These are phyloP conservation scores for Ophiostoma montium DNA, from an alignment of 2,329 filamentous ascomycete genomes.

Conservation along the genomic window DNA sequence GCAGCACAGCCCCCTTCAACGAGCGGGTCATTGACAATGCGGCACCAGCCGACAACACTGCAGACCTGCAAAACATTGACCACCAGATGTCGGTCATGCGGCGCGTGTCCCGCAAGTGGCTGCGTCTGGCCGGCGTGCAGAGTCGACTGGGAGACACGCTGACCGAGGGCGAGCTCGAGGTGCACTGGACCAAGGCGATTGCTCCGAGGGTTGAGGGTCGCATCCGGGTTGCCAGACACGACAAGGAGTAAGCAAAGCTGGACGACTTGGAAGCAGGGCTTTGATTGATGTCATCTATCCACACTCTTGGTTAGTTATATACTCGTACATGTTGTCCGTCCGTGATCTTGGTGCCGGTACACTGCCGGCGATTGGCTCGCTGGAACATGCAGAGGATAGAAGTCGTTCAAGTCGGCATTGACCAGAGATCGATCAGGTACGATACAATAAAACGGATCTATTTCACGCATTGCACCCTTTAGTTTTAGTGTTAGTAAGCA, in stretches of 20 bases:
- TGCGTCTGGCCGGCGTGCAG: slow-evolving; percentile 49
- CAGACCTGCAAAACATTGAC: slow-evolving; percentile 32
- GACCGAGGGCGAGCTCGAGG: slow-evolving; percentile 42
- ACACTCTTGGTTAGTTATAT: no score
- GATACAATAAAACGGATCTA: no score
- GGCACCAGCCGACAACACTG: slow-evolving; percentile 23
- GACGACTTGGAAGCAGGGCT: no score
- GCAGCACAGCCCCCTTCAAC: slow-evolving; percentile 23
- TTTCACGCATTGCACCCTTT: no score
- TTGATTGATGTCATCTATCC: no score
- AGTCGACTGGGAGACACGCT: slow-evolving; percentile 38
- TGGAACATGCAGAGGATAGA: no score
- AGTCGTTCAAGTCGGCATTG: no score
- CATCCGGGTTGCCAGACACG: slow-evolving; percentile 37
- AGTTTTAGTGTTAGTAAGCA: no score
- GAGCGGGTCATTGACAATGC: slow-evolving; percentile 30
- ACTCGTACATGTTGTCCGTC: no score
- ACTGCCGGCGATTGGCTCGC: no score
- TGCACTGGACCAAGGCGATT: slow-evolving; percentile 70
- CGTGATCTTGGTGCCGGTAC: no score
- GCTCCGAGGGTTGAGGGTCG: slow-evolving; percentile 64
- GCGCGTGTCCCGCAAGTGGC: slow-evolving; percentile 61
- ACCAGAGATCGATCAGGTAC: no score
- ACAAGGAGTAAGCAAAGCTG: neutral
- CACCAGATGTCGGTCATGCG: slow-evolving; percentile 44